Evolutionary conservation across 805 yeast genomes (phyloP), one percentile per base, ranked within the genome.

Genomic region (Ogataea corticis): DNA sequence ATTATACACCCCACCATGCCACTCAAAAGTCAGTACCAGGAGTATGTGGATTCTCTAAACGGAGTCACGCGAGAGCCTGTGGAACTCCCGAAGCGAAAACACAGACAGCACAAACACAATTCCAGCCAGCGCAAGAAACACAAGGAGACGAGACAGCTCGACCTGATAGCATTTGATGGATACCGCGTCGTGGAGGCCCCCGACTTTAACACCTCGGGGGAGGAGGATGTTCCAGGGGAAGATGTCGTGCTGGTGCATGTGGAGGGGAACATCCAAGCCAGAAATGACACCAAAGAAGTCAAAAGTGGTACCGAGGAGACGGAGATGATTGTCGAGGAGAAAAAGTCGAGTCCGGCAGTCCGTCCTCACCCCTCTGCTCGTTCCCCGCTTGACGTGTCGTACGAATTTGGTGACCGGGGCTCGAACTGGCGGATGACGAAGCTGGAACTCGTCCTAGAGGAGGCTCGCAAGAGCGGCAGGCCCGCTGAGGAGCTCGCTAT

Each of bases 401-500:
- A 64, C 49, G 59, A 54, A 25, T 69, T 67, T 59, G 73, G 73
- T 1, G 73, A 69, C 49, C 31, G 57, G 16, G 73, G 72, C 2
- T 61, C 68, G 1, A 51, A 45, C n/a, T 69, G 73, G 73, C 48
- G 72, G 32, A 58, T 66, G 67, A 66, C 65, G 52, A 69, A 69
- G 49, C 53, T 69, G 16, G 41, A 55, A 6, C 59, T 59, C 18
- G 40, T 61, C 1, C 37, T 50, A 18, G 52, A 55, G 33, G 42
- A 46, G 15, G 55, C 68, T 9, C 38, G 49, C 28, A 57, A 51
- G 29, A 38, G 44, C 6, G 31, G 48, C n/a, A 35, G 39, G 16
- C 33, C 51, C 4, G 44, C 55, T 2, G 63, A 63, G 30, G 58
- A 58, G 3, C 37, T 53, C n/a, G 71, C 68, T 3, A 30, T 55